phyloP scores from a whole-genome alignment of 2,329 filamentous ascomycete genomes.

The Xylariaceae sp. region DNA sequence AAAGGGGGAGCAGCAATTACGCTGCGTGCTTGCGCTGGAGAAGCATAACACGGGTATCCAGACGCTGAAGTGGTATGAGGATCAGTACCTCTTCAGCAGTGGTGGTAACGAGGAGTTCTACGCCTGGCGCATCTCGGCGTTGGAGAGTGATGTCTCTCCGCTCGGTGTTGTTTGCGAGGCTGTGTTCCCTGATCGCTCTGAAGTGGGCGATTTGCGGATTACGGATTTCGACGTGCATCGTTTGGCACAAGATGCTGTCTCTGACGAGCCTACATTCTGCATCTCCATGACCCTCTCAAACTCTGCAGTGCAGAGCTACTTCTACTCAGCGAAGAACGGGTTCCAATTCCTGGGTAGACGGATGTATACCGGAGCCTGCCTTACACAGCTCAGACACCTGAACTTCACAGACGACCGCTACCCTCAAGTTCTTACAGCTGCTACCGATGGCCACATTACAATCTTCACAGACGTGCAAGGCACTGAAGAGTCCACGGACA shows the following conservation, averaged over 20 bases:
- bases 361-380: conserved; percentile 65
- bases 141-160: conserved; percentile 46
- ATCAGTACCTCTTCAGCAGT: conserved; percentile 73
- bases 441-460: conserved; percentile 74
- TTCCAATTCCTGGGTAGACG: conserved; percentile 51
- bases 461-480: conserved; percentile 43
- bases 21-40: conserved; percentile 61
- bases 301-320: conserved; percentile 64
- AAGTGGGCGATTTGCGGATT: conserved; percentile 66
- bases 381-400: conserved; percentile 59
- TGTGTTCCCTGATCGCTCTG: conserved; percentile 45
- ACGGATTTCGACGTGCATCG: conserved; percentile 65
- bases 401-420: conserved; percentile 21
- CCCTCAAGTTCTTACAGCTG: conserved; percentile 57
- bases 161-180: conserved; percentile 55
- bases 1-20: conserved; percentile 22
- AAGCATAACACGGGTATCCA: conserved; percentile 82
- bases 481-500: conserved; percentile 25
- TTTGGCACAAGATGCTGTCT: conserved; percentile 6
- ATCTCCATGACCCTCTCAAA: conserved; percentile 78
- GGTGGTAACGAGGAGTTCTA: conserved; percentile 86
- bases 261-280: conserved; percentile 38
- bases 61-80: conserved; percentile 67
- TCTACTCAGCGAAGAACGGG: conserved; percentile 38
- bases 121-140: conserved; percentile 63